phyloP scores from a whole-genome alignment of 2,329 filamentous ascomycete species.

The Beauveria sp. region DNA sequence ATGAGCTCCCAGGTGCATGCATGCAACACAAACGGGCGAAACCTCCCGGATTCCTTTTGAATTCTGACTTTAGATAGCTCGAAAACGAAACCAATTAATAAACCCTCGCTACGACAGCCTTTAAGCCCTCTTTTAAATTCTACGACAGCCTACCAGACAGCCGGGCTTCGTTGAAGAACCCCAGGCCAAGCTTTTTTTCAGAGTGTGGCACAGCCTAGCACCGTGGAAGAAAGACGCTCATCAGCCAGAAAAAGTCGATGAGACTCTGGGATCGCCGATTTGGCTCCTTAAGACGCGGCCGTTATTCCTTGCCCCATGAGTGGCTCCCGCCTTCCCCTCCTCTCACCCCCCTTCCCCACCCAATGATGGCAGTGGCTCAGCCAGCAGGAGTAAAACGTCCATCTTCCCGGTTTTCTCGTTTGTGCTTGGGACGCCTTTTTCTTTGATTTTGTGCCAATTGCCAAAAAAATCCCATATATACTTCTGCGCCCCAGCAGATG shows the following conservation, averaged over 20 bases:
- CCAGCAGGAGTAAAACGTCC: not conserved
- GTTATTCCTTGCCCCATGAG: not conserved
- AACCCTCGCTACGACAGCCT: no score
- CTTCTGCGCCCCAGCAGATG: not conserved
- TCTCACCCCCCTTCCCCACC: not conserved
- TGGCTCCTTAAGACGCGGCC: not conserved
- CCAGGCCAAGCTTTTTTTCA: not conserved
- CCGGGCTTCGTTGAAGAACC: no score
- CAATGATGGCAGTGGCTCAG: conserved; percentile 2
- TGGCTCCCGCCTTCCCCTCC: not conserved
- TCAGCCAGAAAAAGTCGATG: not conserved
- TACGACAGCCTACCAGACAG: no score
- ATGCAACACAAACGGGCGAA: not conserved
- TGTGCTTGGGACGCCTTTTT: not conserved
- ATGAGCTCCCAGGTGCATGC: not conserved
- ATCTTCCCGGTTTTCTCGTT: not conserved
- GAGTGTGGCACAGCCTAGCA: not conserved
- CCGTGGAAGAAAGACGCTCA: not conserved
- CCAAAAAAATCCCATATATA: conserved; percentile 7
- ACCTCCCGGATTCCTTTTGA: not conserved
- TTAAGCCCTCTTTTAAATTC: no score
- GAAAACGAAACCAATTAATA: no score
- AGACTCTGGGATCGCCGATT: not conserved
- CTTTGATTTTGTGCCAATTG: not conserved
- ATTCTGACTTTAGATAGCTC: not conserved